Base-by-base conservation (phyloP, 2,329 filamentous ascomycete species). In the Incumbomyces lentus region DNA sequence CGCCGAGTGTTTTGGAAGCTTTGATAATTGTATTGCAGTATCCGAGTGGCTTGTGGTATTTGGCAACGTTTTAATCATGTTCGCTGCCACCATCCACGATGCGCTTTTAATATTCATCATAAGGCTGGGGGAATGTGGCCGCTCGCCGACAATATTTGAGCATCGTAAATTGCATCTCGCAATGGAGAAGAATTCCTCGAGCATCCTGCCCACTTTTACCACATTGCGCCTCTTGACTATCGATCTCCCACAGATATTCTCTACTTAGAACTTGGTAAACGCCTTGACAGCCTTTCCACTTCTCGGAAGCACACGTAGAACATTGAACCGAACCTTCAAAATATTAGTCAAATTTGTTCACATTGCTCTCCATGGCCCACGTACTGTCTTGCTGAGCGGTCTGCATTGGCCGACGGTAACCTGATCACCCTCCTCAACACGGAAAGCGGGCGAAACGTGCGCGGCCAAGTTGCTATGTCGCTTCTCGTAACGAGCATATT, bases 401-500 rank as follows among this genome's bases (percentile, higher is more conserved):
- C 92, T 81, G 86, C 92, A 98, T 80, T 98, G 92, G 76, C 92
- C 92, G 73, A 98, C 90, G 64, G 90, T 95, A 65, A 98, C 93
- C 77, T 90, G 84, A 76, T 98, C 92, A 82, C 92, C 93, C 71
- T 96, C 90, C 79, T 94, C 86, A 64, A 96, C 89, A 95, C 92
- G 92, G 88, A 98, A 98, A 73, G 90, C 90, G 64, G 92, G 92
- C 59, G 89, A 95, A 66, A 96, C 90, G 82, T 98, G 92, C 61
- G 90, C 92, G 67, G 92, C 87, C 60, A 98, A 81, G 84, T 98
- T 98, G 85, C 95, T 95, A 86, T 98, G 92, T 73, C 92, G 82
- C 84, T 95, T 96, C 87, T 98, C 93, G 75, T 98, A 98, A 83
- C 92, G 86, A 71, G 86, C 80, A 83, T 98, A 98, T 81, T 98